These are phyloP conservation scores for Arabidopsis suecica DNA, from an alignment of 345 rosid species.

Conservation along the genomic window DNA sequence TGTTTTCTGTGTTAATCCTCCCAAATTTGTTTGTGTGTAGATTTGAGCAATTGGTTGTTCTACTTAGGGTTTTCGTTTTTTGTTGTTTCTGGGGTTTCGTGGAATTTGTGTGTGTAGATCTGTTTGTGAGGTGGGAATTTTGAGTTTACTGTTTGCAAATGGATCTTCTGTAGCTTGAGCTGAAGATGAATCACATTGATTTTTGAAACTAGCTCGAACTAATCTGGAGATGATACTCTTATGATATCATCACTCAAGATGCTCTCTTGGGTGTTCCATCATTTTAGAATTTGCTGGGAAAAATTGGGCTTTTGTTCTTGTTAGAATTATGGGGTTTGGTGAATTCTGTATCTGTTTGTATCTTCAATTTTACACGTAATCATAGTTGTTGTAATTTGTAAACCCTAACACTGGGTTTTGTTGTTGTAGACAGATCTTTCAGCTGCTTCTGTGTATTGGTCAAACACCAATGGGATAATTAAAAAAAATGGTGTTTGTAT, in stretches of 20 bases:
- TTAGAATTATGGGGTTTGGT: not conserved
- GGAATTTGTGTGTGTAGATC: slow-evolving; percentile 38
- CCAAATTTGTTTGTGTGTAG: not conserved
- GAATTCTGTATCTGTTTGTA: not conserved
- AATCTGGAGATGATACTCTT: slow-evolving; percentile 13
- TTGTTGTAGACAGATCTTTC: slow-evolving; percentile 36
- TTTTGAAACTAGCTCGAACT: not conserved
- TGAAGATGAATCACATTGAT: slow-evolving; percentile 41
- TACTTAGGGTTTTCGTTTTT: slow-evolving; percentile 19
- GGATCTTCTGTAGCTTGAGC: slow-evolving; percentile 42
- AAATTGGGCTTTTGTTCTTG: not conserved
- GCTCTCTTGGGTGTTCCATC: slow-evolving; percentile 6
- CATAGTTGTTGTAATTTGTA: not conserved
- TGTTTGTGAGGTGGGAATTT: slow-evolving; percentile 23
- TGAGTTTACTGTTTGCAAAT: slow-evolving; percentile 39
- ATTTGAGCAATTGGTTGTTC: slow-evolving; percentile 27
- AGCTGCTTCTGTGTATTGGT: slow-evolving; percentile 41
- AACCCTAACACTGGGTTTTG: slow-evolving; percentile 36
- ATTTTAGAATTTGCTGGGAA: not conserved
- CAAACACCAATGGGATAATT: slow-evolving; percentile 34
- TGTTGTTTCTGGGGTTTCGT: slow-evolving; percentile 27
- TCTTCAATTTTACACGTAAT: not conserved
- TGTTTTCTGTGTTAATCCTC: not conserved
- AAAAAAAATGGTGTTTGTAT: slow-evolving; percentile 2
- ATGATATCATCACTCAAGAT: slow-evolving; percentile 7